phyloP scores from a whole-genome alignment of 129 eudicot species.

The Logfia minima region DNA sequence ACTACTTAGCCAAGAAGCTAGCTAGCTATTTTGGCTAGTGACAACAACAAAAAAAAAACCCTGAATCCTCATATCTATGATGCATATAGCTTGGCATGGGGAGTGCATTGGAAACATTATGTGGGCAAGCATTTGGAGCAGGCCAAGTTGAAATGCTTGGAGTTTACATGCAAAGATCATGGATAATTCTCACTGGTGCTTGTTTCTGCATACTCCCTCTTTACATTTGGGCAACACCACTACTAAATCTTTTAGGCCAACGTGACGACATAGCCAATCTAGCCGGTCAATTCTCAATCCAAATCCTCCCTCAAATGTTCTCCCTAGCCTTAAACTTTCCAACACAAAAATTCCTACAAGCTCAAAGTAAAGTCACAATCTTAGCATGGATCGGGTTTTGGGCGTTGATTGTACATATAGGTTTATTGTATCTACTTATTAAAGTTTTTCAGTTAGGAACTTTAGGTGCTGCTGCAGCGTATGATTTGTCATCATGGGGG shows the following conservation, averaged over 20 bases:
- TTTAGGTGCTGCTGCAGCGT: constrained; percentile 63
- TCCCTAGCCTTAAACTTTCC: constrained; percentile 76
- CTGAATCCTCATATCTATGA: neutral
- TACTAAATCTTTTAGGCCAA: constrained; percentile 65
- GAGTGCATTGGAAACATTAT: constrained; percentile 67
- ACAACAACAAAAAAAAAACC: neutral
- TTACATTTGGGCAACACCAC: constrained; percentile 47
- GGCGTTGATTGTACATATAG: constrained; percentile 50
- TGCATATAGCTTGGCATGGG: constrained; percentile 48
- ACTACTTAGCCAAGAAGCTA: too few relatives aligned
- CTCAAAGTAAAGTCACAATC: constrained; percentile 59
- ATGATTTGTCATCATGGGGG: constrained; percentile 44
- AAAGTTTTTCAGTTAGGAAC: constrained; percentile 58
- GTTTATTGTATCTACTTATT: constrained; percentile 44
- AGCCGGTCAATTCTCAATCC: constrained; percentile 49
- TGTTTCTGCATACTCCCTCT: constrained; percentile 58
- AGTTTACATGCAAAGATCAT: constrained; percentile 64
- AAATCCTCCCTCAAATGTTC: constrained; percentile 57
- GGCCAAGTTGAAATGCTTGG: constrained; percentile 62
- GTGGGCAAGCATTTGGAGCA: constrained; percentile 88
- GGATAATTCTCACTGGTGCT: constrained; percentile 43
- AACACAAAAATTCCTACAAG: constrained; percentile 72
- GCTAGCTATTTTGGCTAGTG: neutral
- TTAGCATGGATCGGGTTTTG: constrained; percentile 67
- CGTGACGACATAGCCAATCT: constrained; percentile 55